Conservation (phyloP, 805 yeast genomes). For the Suhomyces pyralidae region DNA sequence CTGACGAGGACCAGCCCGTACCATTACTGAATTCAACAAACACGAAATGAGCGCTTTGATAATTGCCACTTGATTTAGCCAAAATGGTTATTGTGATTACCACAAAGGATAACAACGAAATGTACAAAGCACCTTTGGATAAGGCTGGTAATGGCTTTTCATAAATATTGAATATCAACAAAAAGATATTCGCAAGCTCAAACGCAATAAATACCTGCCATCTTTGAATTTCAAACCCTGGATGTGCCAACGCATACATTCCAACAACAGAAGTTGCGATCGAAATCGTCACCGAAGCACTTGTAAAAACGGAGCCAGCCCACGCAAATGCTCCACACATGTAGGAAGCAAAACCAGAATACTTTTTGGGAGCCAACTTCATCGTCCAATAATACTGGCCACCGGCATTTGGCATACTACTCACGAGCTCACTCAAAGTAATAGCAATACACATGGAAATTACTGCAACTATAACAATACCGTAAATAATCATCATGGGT, state of each 20-base stretch:
- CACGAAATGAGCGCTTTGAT: slow-evolving; percentile 50
- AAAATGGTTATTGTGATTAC: slow-evolving; percentile 53
- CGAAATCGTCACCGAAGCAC: slow-evolving; percentile 57
- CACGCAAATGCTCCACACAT: slow-evolving; percentile 62
- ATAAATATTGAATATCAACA: slow-evolving; percentile 49
- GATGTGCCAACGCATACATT: slow-evolving; percentile 40
- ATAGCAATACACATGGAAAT: slow-evolving; percentile 48
- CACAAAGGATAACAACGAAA: slow-evolving; percentile 50
- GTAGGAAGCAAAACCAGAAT: slow-evolving; percentile 50
- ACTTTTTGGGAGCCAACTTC: slow-evolving; percentile 49
- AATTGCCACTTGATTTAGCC: slow-evolving; percentile 50
- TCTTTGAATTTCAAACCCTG: slow-evolving; percentile 36
- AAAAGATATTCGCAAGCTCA: slow-evolving; percentile 42
- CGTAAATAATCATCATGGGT: slow-evolving; percentile 55
- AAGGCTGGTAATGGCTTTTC: slow-evolving; percentile 51
- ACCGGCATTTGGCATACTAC: slow-evolving; percentile 55
- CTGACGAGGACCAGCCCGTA: slow-evolving; percentile 60
- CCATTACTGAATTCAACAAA: slow-evolving; percentile 51
- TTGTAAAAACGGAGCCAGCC: slow-evolving; percentile 60
- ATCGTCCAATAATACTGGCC: slow-evolving; percentile 61
- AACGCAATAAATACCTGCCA: slow-evolving; percentile 57
- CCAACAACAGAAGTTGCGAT: slow-evolving; percentile 53
- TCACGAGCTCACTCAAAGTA: slow-evolving; percentile 51
- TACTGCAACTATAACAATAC: slow-evolving; percentile 49
- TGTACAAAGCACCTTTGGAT: slow-evolving; percentile 48